These are phyloP conservation scores for Ormosia semicastrata DNA, from an alignment of 306 rosid species.

Conservation along the genomic window DNA sequence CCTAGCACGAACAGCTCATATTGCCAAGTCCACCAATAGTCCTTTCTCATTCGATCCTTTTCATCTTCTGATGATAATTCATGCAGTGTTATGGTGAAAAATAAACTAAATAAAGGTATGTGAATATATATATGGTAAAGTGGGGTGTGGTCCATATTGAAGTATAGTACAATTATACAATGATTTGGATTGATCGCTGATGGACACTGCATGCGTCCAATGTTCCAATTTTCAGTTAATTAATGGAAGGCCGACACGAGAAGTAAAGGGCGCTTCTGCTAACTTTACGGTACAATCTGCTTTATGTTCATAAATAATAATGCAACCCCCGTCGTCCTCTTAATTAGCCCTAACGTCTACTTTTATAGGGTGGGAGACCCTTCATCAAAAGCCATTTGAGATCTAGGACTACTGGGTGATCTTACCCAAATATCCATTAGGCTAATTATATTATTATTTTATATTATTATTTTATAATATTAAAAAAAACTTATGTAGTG, in stretches of 20 bases:
- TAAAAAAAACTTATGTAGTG: neutral
- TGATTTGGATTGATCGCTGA: conserved; percentile 33
- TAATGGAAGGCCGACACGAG: conserved; percentile 7
- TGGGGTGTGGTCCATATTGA: conserved; percentile 15
- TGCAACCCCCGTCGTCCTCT: conserved; percentile 16
- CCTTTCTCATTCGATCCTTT: too few species aligned
- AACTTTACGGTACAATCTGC: conserved; percentile 24
- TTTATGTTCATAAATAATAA: conserved; percentile 2
- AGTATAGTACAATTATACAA: neutral
- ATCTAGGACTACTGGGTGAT: neutral
- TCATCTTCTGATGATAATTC: too few species aligned
- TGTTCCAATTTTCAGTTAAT: conserved; percentile 4
- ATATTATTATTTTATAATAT: too few species aligned
- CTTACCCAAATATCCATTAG: neutral
- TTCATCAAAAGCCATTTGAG: neutral
- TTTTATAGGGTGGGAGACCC: conserved; percentile 15
- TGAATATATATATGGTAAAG: neutral
- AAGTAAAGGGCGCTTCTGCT: neutral
- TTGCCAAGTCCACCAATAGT: too few species aligned
- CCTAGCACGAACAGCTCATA: neutral
- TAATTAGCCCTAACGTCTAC: conserved; percentile 27
- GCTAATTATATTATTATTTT: neutral
- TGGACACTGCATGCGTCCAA: conserved; percentile 22
- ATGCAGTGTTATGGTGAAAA: too few species aligned
- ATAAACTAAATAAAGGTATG: neutral